Conservation (phyloP, 2,329 filamentous ascomycete species). For the Chaetomiaceae sp. region DNA sequence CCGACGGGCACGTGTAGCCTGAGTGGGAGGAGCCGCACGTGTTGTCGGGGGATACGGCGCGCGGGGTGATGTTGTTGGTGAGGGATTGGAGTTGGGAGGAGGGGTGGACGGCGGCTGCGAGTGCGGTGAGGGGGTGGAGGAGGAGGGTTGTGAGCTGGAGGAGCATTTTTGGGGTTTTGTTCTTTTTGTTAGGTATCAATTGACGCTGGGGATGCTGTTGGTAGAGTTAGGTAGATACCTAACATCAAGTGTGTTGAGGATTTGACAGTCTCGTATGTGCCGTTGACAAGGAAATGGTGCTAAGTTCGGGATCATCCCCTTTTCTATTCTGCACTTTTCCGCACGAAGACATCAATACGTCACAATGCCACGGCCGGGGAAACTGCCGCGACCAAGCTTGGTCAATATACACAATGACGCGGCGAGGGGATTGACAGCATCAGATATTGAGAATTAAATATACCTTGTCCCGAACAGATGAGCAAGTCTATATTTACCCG, state of each 20-base stretch:
- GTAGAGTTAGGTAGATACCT: too few species aligned
- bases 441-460: neutral
- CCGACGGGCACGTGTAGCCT: constrained; percentile 30
- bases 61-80: too few species aligned
- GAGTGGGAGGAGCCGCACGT: constrained; percentile 29
- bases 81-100: neutral
- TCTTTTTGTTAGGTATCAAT: too few species aligned
- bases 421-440: neutral
- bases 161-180: too few species aligned
- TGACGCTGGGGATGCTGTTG: too few species aligned
- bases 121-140: constrained; percentile 5
- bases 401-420: neutral
- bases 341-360: neutral
- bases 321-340: neutral
- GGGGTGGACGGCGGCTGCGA: neutral
- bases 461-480: neutral
- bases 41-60: constrained; percentile 29
- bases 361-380: neutral
- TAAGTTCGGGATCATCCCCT: too few species aligned
- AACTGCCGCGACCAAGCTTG: neutral
- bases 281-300: too few species aligned
- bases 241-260: too few species aligned
- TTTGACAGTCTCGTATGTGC: too few species aligned
- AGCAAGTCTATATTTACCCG: constrained; percentile 6
- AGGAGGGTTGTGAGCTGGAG: neutral